Base-by-base conservation (phyloP, 1,284 basidiomycete species). In the Serendipita sp. region DNA sequence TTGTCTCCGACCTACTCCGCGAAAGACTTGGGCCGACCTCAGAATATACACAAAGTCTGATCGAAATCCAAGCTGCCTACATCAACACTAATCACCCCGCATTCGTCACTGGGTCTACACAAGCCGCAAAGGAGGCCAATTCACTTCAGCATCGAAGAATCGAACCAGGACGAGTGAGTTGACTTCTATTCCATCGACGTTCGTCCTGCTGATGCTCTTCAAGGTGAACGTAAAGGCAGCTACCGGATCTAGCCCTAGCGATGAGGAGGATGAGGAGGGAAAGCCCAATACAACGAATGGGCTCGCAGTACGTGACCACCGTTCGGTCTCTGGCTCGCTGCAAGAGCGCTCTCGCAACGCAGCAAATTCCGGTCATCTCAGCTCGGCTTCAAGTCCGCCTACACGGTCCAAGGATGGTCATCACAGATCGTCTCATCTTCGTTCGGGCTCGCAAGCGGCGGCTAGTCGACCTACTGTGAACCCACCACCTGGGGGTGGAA, bases 51-150 rank as follows among this genome's bases (percentile, higher is more conserved):
- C 90, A 93, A 69, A 94, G 91, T 70, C 78, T 99, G 68, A 98
- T 99, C 70, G 84, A 88, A 68, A 99, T 99, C 64, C 96, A 99
- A 74, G 92, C 93, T 0, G 94, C 96, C 10, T 99, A 99, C 74
- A 99, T 99, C 80, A 99, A 99, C 75, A 97, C 94, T 64, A 96
- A 95, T 72, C 93, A 96, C 71, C 93, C 93, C n/a, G 80, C 81
- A 41, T 95, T 94, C 73, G 85, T 93, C 65, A 77, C 82, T 43
- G 84, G 85, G 15, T 85, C 86, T 45, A 80, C 83, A 32, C 72
- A 77, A 6, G 83, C 84, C 61, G 79, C 82, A 45, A 44, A 63
- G 49, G 62, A 55, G 17, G 61, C 58, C 15, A 45, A 61, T 58
- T 61, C 29, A 35, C 42, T 60, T 47, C 61, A 64, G 49, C 38